Percentiles rank a stretch among this genome's conserved stretches.
These are phyloP conservation scores for Diaporthe citriasiana DNA, from an alignment of 2,329 filamentous ascomycete genomes.

Conservation along the genomic window DNA sequence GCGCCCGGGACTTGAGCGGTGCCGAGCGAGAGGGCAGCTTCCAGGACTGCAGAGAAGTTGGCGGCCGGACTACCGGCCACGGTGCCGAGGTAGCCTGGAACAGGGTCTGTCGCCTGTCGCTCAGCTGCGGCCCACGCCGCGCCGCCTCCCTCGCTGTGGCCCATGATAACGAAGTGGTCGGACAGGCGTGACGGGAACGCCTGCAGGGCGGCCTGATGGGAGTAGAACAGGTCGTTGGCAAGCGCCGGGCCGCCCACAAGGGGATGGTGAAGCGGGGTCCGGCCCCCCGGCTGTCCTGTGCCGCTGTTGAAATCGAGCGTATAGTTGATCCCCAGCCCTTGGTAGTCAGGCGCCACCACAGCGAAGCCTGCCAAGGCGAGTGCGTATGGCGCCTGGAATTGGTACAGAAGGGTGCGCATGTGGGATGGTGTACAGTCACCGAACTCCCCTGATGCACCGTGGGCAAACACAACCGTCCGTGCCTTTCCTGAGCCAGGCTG, in stretches of 20 bases:
- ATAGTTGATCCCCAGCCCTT: constrained; percentile 57
- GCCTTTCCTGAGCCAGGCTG: constrained; percentile 39
- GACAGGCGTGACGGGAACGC: constrained; percentile 56
- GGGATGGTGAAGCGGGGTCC: constrained; percentile 54
- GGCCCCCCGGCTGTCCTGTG: constrained; percentile 48
- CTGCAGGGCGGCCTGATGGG: constrained; percentile 56
- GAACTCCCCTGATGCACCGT: constrained; percentile 60
- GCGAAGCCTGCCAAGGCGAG: constrained; percentile 59
- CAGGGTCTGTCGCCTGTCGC: constrained; percentile 49
- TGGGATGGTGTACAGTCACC: constrained; percentile 57
- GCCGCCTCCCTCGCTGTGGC: constrained; percentile 56
- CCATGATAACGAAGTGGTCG: constrained; percentile 55
- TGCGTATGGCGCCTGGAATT: constrained; percentile 55
- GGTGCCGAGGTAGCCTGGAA: constrained; percentile 55
- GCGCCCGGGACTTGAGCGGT: constrained; percentile 44
- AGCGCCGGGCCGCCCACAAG: constrained; percentile 55
- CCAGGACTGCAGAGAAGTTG: constrained; percentile 42
- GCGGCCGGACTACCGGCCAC: constrained; percentile 51
- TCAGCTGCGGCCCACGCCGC: constrained; percentile 58
- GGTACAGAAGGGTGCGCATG: constrained; percentile 57
- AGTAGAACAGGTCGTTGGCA: constrained; percentile 60
- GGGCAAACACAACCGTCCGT: constrained; percentile 58
- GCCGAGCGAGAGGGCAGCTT: constrained; percentile 38
- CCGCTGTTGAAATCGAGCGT: constrained; percentile 1
- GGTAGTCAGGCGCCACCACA: constrained; percentile 61